Conservation (phyloP, 805 yeast species). For the Candida cerambycidarum region DNA sequence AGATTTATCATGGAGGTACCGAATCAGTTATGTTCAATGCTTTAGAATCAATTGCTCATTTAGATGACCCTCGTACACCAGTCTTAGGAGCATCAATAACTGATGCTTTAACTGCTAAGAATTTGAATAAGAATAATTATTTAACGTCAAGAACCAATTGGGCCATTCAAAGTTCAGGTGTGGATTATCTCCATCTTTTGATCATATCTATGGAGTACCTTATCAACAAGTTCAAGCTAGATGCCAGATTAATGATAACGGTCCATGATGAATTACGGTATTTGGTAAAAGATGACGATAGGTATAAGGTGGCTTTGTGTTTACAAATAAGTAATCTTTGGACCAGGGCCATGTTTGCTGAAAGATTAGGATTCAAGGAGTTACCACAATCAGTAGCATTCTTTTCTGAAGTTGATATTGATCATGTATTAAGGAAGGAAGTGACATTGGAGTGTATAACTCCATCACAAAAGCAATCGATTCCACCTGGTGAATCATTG, state of each 20-base stretch:
- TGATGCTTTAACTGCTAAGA: conserved; percentile 65
- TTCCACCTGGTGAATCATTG: conserved; percentile 77
- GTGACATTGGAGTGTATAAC: conserved; percentile 91
- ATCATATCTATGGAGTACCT: conserved; percentile 87
- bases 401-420: conserved; percentile 91
- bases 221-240: conserved; percentile 57
- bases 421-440: conserved; percentile 83
- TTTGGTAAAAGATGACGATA: conserved; percentile 69
- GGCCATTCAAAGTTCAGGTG: conserved; percentile 98
- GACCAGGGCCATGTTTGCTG: conserved; percentile 95
- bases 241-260: conserved; percentile 79
- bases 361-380: conserved; percentile 84
- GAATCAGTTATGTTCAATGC: conserved; percentile 91
- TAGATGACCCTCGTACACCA: conserved; percentile 81
- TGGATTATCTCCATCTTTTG: conserved; percentile 86
- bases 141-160: conserved; percentile 92
- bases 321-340: conserved; percentile 88
- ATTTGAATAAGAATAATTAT: conserved; percentile 64
- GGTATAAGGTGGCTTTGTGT: conserved; percentile 74
- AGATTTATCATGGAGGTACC: conserved; percentile 80
- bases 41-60: conserved; percentile 82
- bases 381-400: conserved; percentile 95
- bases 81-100: conserved; percentile 93
- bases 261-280: conserved; percentile 96
- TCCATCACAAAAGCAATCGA: conserved; percentile 73